Base-by-base conservation (phyloP, 768 basidiomycete genomes). In the Gloeostereum incarnatum region DNA sequence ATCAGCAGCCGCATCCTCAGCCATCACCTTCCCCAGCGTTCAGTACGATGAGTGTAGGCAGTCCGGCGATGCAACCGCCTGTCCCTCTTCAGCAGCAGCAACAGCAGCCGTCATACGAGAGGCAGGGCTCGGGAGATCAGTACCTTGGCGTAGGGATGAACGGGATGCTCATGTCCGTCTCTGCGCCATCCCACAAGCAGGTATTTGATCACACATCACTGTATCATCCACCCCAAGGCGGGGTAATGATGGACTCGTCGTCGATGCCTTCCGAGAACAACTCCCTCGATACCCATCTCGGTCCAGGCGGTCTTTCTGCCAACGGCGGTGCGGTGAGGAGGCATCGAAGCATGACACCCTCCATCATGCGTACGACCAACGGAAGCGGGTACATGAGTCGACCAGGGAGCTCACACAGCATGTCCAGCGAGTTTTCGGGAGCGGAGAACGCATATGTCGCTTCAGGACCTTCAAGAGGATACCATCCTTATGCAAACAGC, bases 291-390 rank as follows among this genome's bases (percentile, higher is more conserved):
- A n/a, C n/a, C n/a, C n/a, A n/a, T n/a, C n/a, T 50, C 52, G 8
- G 49, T 20, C 43, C 48, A 2, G 52, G 46, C 19, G 45, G 46
- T 19, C 46, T 53, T 8, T 46, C 46, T 7, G 34, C 46, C 4
- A 50, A 46, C 39, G 70, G 64, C n/a, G 80, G 82, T 7, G 79
- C 82, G 7, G 66, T 77, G 32, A 62, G 82, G 36, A 66, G 85
- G 32, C 76, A 85, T 51, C 68, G 84, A 39, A 84, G 81, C 55
- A 83, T 81, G 70, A 88, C 85, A 6, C 84, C 85, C 6, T 77
- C 77, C 0, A 44, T 78, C 20, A 56, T 66, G 32, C 67, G 77
- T 37, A 68, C 60, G 37, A 73, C 66, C 37, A 65, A 61, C 31
- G 73, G 73, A 57, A 19, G 56, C 57, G 31, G 39, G 41, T 4